Base-by-base conservation (phyloP, 1,284 basidiomycete species). In the Trichosporon sp. region DNA sequence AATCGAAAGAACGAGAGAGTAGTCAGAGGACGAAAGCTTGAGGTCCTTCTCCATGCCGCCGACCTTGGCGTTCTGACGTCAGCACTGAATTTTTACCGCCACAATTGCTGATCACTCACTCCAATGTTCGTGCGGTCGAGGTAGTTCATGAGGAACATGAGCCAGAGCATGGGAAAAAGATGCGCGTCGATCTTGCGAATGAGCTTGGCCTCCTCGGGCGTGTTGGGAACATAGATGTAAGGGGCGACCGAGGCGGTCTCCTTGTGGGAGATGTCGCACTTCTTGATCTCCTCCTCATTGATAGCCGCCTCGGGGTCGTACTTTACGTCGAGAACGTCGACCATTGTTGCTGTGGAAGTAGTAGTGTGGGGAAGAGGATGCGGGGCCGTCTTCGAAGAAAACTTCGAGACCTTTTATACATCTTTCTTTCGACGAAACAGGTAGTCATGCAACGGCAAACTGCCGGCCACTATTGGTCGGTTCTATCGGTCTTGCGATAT, bases 11-110 rank as follows among this genome's bases (percentile, higher is more conserved):
- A 81, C 78, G n/a, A 85, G 78, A 4, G 83, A 78, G 66, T 82
- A 79, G 65, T 81, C 78, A 2, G 76, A 75, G 12, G 80, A 80
- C 10, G 75, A 73, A n/a, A 85, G 76, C 12, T 76, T 69, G 7
- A 85, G 78, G 40, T 79, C 77, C 1, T 21, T 68, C 63, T 81
- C 69, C 84, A 85, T 85, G 2, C 85, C 85, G 11, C 82, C 83
- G 7, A 80, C 76, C 59, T 83, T 78, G n/a, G 84, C 84, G 68
- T 85, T 85, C 74, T 66, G 26, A 35, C 14, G 65, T 66, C 46
- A 66, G 65, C 37, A 14, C 8, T 16, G 7, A 10, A 40, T 26
- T 26, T 26, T 26, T 26, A 26, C 26, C 26, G 26, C 26, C 26
- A 26, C 26, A 26, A 26, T 26, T 26, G 26, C 26, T 26, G 26